Evolutionary conservation across 2,329 filamentous ascomycete genomes (phyloP).

Genomic region (Periconia digitata): DNA sequence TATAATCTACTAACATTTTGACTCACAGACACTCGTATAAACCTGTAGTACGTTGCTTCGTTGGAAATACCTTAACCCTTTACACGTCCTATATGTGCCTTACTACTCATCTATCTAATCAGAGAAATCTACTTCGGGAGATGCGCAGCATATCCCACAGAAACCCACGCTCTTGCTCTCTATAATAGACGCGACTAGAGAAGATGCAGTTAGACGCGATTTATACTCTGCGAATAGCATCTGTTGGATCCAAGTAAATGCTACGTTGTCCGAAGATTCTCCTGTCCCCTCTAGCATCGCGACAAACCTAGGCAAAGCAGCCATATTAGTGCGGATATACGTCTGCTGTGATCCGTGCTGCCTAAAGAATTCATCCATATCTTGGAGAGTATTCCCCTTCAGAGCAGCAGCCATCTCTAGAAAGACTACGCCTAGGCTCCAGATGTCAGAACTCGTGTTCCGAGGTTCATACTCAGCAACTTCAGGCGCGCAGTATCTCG

Average conservation of each 20-base stretch:
- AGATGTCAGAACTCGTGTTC: constrained; percentile 18
- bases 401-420: constrained; percentile 19
- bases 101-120: not conserved
- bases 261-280: constrained; percentile 3
- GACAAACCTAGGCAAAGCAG: constrained; percentile 1
- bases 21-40: not conserved
- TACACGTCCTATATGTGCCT: not conserved
- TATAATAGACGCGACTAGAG: constrained; percentile 10
- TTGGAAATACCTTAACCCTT: not conserved
- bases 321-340: not conserved
- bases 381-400: constrained; percentile 8
- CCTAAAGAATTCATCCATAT: not conserved
- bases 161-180: not conserved
- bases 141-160: constrained; percentile 1
- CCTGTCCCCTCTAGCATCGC: constrained; percentile 5
- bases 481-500: constrained; percentile 20
- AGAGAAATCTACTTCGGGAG: not conserved
- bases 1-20: not conserved
- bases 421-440: constrained; percentile 19
- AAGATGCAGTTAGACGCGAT: constrained; percentile 11
- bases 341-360: not conserved
- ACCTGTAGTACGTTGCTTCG: not conserved
- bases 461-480: constrained; percentile 11
- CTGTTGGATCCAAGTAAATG: constrained; percentile 6
- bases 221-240: constrained; percentile 8